Evolutionary conservation across 2,329 filamentous ascomycete species (phyloP), one percentile per base, ranked within the genome.

Genomic region (Scytalidium sp.): DNA sequence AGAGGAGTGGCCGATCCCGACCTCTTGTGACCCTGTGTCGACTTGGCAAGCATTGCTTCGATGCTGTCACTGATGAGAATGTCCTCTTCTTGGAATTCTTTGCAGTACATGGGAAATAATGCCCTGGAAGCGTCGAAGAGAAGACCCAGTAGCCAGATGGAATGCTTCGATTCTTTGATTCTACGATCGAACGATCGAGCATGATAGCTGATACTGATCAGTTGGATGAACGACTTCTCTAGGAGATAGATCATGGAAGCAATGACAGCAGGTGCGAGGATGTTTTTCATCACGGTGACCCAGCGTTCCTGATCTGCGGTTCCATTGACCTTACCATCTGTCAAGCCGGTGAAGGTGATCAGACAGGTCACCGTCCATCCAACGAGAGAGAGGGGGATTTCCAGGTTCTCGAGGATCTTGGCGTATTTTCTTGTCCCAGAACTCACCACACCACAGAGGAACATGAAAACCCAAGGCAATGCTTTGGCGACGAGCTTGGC

Each of bases 41-140:
- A 82, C 53, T 77, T 79, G 15, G 77, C 73, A 17, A 90, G 74
- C 56, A 83, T 78, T 42, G 90, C 73, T 61, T 91, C 82, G 62
- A 91, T 82, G 52, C 85, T 88, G 69, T 96, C 91, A 63, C 88
- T 89, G 65, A 99, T 97, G 61, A 90, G 77, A 64, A 92, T 88
- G 68, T 99, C 94, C 66, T 97, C 94, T 20, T 97, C 89, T 17
- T 80, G 77, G 61, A 99, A 97, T 61, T 97, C 93, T 20, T 76
- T 78, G 70, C 91, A 96, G 72, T 96, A 96, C 70, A 91, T 87
- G 21, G 94, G 94, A 64, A 97, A 99, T 45, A 97, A 76, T 4
- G 84, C 79, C 47, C 91, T 81, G 3, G 93, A 97, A 19, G 92
- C 91, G 56, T 97, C 92, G 67, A 95, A 97, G 49, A 99, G 83